Percentiles rank a stretch among this genome's conserved stretches.
These are phyloP conservation scores for Suillus bovinus DNA, from an alignment of 768 basidiomycete genomes.

Conservation along the genomic window DNA sequence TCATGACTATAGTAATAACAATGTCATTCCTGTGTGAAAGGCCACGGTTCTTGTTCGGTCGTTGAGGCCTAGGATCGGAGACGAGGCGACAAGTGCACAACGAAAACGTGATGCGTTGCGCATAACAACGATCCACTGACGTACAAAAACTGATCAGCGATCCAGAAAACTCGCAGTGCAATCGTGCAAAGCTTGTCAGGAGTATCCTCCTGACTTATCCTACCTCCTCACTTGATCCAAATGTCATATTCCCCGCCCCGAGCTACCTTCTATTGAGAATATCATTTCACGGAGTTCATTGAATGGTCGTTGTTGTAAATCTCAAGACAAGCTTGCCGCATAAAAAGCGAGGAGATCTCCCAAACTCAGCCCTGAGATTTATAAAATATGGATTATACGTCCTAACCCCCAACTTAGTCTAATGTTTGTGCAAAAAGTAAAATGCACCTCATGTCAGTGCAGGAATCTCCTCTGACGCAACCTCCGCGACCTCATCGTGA, in stretches of 20 bases:
- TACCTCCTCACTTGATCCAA: background rate
- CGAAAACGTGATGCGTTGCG: background rate
- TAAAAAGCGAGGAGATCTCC: background rate
- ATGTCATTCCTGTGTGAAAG: background rate
- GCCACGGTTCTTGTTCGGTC: background rate
- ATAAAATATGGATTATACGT: constrained; percentile 17
- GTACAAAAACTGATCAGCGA: constrained; percentile 2
- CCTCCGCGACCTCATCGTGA: constrained; percentile 38
- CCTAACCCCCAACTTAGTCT: constrained; percentile 13
- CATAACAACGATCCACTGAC: constrained; percentile 3
- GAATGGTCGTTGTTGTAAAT: background rate
- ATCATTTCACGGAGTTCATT: too few species aligned
- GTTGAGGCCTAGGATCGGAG: background rate
- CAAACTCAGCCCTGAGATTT: constrained; percentile 8
- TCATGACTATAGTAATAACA: background rate
- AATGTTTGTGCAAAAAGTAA: constrained; percentile 7
- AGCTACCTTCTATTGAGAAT: background rate
- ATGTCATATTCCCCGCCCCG: background rate
- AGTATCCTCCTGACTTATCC: background rate
- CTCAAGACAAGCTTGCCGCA: background rate
- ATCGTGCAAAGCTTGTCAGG: background rate
- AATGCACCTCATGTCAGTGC: constrained; percentile 14
- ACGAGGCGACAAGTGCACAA: background rate
- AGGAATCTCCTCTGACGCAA: constrained; percentile 10
- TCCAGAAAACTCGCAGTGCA: background rate